Evolutionary conservation across 1,284 basidiomycete species (phyloP).

Genomic region (Thelephora terrestris): DNA sequence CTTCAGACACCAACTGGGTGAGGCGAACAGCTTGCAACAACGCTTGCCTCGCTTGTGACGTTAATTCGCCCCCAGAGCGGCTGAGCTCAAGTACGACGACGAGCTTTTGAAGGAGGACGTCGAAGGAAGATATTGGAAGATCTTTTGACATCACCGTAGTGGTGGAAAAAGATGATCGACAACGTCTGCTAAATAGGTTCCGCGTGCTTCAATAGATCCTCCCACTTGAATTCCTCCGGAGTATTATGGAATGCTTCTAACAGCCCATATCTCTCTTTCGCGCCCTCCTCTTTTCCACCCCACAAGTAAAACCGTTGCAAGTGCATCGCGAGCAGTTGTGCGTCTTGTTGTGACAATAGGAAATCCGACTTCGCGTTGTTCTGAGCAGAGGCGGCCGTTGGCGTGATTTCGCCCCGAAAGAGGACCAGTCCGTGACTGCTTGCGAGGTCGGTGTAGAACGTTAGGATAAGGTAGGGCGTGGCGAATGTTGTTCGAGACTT

Average conservation of each 20-base stretch:
- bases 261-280: slow-evolving; percentile 34
- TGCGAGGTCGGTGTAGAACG: slow-evolving; percentile 87
- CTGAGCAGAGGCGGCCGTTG: slow-evolving; percentile 32
- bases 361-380: slow-evolving; percentile 28
- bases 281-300: slow-evolving; percentile 22
- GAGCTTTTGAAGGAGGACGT: slow-evolving; percentile 43
- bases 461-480: slow-evolving; percentile 85
- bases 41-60: slow-evolving; percentile 48
- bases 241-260: slow-evolving; percentile 63
- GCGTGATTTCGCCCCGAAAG: slow-evolving; percentile 87
- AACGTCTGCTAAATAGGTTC: slow-evolving; percentile 10
- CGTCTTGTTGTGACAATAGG: slow-evolving; percentile 69
- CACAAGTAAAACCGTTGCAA: slow-evolving; percentile 81
- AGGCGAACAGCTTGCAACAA: slow-evolving; percentile 48
- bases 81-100: slow-evolving; percentile 43
- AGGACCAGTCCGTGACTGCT: slow-evolving; percentile 77
- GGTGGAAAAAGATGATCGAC: background rate
- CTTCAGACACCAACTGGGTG: background rate
- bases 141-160: background rate
- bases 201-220: slow-evolving; percentile 50
- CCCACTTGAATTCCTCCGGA: slow-evolving; percentile 66
- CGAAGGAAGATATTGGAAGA: slow-evolving; percentile 22
- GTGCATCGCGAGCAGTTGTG: slow-evolving; percentile 68
- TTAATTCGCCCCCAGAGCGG: slow-evolving; percentile 40
- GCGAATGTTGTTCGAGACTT: slow-evolving; percentile 82